These are phyloP conservation scores for Melanopsichium pennsylvanicum DNA, from an alignment of 1,284 basidiomycete genomes.

Conservation along the genomic window DNA sequence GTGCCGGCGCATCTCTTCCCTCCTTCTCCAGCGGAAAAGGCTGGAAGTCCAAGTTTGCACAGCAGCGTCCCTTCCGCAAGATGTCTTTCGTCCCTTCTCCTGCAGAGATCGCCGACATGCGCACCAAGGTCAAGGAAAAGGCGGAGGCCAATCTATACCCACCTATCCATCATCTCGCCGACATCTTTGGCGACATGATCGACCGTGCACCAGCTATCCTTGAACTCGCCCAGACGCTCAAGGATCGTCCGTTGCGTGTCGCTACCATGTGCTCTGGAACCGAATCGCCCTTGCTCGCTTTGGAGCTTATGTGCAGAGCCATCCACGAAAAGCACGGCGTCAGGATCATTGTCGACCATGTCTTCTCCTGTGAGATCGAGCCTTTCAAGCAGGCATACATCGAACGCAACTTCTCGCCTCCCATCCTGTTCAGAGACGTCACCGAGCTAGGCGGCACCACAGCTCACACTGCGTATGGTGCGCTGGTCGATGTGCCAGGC, in stretches of 20 bases:
- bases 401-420: conserved; percentile 88
- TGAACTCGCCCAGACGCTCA: conserved; percentile 72
- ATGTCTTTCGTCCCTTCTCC: conserved; percentile 42
- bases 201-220: conserved; percentile 71
- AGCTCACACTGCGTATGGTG: conserved; percentile 85
- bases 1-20: conserved; percentile 3
- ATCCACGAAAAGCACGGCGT: conserved; percentile 76
- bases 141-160: conserved; percentile 68
- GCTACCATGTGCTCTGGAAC: conserved; percentile 98
- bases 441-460: conserved; percentile 76
- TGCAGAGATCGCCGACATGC: conserved; percentile 13
- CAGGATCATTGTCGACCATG: conserved; percentile 81
- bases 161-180: conserved; percentile 79
- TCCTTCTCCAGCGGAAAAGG: conserved; percentile 36
- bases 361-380: conserved; percentile 97
- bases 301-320: conserved; percentile 80
- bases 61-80: conserved; percentile 23
- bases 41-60: conserved; percentile 42
- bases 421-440: conserved; percentile 90
- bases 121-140: conserved; percentile 27
- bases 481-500: conserved; percentile 83
- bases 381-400: conserved; percentile 99
- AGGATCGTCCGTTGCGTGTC: conserved; percentile 84
- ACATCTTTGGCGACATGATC: conserved; percentile 86
- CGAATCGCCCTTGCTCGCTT: conserved; percentile 88